These are phyloP conservation scores for Gaultheria prostrata DNA, from an alignment of 148 eudicot species.

Conservation along the genomic window DNA sequence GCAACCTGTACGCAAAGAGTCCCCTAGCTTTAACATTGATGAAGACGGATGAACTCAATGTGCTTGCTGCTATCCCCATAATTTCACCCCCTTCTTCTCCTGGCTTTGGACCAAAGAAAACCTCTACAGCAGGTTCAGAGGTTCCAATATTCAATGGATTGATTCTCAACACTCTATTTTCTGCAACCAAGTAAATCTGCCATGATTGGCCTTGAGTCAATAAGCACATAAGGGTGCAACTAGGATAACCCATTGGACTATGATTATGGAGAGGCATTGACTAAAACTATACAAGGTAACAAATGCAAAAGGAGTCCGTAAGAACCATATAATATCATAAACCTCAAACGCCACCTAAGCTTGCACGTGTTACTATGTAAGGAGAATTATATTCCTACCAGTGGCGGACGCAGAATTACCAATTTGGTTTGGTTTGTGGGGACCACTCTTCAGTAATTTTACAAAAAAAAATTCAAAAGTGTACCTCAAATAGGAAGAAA, in stretches of 20 bases:
- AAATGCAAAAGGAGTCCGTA: background rate
- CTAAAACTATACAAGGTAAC: background rate
- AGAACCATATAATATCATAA: background rate
- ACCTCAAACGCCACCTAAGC: background rate
- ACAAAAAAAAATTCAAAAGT: no score
- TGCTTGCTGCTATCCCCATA: conserved; percentile 62
- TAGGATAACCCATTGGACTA: background rate
- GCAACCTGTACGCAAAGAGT: conserved; percentile 55
- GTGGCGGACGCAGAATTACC: no score
- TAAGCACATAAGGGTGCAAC: background rate
- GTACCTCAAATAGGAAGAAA: no score
- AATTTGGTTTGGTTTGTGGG: no score
- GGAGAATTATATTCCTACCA: background rate
- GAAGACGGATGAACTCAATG: conserved; percentile 55
- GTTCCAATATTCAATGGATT: conserved; percentile 37
- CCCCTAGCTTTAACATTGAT: conserved; percentile 61
- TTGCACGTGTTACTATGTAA: background rate
- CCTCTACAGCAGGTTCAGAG: conserved; percentile 46
- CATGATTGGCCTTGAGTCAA: conserved; percentile 12
- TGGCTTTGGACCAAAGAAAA: conserved; percentile 54
- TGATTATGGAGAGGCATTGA: background rate
- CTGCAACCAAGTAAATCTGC: conserved; percentile 91
- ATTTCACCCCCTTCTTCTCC: conserved; percentile 51
- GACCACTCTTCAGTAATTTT: no score
- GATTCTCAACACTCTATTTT: conserved; percentile 60